Evolutionary conservation across 805 yeast genomes (phyloP), one percentile per base, ranked within the genome.

Genomic region (Lipomyces yamanashiensis): DNA sequence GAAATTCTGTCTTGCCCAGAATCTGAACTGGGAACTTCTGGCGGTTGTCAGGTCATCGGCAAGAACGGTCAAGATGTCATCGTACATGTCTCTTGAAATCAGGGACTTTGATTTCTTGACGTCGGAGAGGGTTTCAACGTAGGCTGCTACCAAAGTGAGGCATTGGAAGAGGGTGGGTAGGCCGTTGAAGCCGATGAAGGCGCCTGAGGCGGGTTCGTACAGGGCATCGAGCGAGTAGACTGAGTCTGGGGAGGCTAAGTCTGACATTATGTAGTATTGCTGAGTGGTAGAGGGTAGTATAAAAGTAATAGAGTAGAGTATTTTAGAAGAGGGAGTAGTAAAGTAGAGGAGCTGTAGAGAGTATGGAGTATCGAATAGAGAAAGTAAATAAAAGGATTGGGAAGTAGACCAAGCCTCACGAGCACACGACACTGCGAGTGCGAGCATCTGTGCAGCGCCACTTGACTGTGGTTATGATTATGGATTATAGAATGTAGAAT

Each of bases 1-100:
- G 48, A 66, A 66, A 59, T 59, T 64, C 44, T 41, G 37, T 13
- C 53, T 39, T 12, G 68, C 69, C 69, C 69, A 66, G 58, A 64
- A 66, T 28, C 68, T 50, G 59, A 66, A 66, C 58, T 64, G 68
- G 7, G 68, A 52, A 21, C 60, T 51, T 48, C 64, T 52, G 54
- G 37, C 54, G 10, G 19, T 21, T 6, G 55, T 12, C 47, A 19
- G 45, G 19, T 51, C 48, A 33, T 63, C 62, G n/a, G 34, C 28
- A 43, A 66, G 54, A 23, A 57, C 54, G 48, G 49, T 43, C 19
- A 40, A 49, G 48, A 60, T 61, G 39, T 54, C 61, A 33, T 43
- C 57, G 59, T 67, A 63, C 67, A 67, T 61, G n/a, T 54, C 34
- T 12, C 61, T 54, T 21, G 65, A 47, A 44, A 66, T 64, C 23